These are phyloP conservation scores for Phytophthora colocasiae DNA, from an alignment of 352 stramenopile species.

Conservation along the genomic window DNA sequence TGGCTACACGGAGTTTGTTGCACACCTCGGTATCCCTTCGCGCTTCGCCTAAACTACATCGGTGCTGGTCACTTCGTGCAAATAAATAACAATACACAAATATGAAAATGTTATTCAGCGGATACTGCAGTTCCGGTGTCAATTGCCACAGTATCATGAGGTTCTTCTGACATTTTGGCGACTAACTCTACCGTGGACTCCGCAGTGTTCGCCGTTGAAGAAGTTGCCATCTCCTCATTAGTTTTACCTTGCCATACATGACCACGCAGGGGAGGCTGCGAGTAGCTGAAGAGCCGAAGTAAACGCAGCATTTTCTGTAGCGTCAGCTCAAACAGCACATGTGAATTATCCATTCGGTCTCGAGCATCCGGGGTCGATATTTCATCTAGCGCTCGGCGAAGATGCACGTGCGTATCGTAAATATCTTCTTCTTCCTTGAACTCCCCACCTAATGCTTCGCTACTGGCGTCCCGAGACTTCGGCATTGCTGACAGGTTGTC, in stretches of 20 bases:
- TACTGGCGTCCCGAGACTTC: slow-evolving; percentile 9
- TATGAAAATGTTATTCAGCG: slow-evolving; percentile 17
- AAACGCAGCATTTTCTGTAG: slow-evolving; percentile 76
- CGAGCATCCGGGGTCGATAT: slow-evolving; percentile 73
- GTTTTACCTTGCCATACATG: slow-evolving; percentile 12
- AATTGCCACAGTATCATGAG: slow-evolving; percentile 5
- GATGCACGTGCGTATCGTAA: slow-evolving; percentile 76
- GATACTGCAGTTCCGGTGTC: slow-evolving; percentile 12
- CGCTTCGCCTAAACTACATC: slow-evolving; percentile 51
- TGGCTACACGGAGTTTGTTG: slow-evolving; percentile 78
- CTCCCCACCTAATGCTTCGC: slow-evolving; percentile 19
- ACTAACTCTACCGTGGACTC: slow-evolving; percentile 12
- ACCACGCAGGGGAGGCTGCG: slow-evolving; percentile 42
- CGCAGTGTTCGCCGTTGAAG: slow-evolving; percentile 9
- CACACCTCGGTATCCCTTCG: slow-evolving; percentile 66
- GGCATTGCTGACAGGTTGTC: not conserved
- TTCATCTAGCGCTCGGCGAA: slow-evolving; percentile 65
- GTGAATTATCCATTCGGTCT: slow-evolving; percentile 80
- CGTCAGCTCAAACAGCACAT: slow-evolving; percentile 84
- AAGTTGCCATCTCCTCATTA: slow-evolving; percentile 3
- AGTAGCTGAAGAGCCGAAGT: slow-evolving; percentile 79
- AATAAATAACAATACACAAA: slow-evolving; percentile 35
- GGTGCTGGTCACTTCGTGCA: not conserved
- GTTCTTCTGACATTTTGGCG: slow-evolving; percentile 27
- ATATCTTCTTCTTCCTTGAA: slow-evolving; percentile 38